phyloP scores from a whole-genome alignment of 306 rosid species.

The Hippophae tibetana region DNA sequence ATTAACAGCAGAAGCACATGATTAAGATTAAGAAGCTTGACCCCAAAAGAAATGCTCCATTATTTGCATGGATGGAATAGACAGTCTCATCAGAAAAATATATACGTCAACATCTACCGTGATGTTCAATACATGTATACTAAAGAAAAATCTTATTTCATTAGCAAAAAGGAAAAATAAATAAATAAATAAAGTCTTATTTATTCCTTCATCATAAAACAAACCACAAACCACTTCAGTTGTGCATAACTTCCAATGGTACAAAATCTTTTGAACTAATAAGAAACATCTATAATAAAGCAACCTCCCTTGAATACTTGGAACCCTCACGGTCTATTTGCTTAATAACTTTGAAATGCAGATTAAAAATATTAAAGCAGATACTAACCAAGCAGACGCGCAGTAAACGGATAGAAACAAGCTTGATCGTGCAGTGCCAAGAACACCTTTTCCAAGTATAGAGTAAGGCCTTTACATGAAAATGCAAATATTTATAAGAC shows the following conservation, averaged over 20 bases:
- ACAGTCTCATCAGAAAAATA: neutral
- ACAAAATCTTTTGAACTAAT: neutral
- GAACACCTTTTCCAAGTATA: conserved; percentile 64
- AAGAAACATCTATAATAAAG: neutral
- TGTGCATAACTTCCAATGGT: neutral
- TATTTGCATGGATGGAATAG: no score
- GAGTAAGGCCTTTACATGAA: conserved; percentile 53
- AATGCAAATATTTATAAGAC: conserved; percentile 14
- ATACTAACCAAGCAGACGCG: conserved; percentile 79
- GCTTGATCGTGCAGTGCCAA: conserved; percentile 96
- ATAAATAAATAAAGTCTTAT: no score
- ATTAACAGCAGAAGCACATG: neutral
- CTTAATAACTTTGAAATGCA: neutral
- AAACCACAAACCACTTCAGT: no score
- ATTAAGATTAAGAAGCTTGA: no score
- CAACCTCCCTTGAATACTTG: neutral
- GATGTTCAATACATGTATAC: neutral
- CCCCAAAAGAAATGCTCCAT: no score
- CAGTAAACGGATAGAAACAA: conserved; percentile 84
- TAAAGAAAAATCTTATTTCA: neutral
- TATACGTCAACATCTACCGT: neutral
- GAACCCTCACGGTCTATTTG: neutral
- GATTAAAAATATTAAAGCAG: neutral
- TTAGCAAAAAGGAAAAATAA: no score
- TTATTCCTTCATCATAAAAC: no score